Percentiles rank a stretch among this genome's conserved stretches.
Conservation (phyloP, 192 early-diverging fungal genomes). For the Gonapodya sp. region DNA sequence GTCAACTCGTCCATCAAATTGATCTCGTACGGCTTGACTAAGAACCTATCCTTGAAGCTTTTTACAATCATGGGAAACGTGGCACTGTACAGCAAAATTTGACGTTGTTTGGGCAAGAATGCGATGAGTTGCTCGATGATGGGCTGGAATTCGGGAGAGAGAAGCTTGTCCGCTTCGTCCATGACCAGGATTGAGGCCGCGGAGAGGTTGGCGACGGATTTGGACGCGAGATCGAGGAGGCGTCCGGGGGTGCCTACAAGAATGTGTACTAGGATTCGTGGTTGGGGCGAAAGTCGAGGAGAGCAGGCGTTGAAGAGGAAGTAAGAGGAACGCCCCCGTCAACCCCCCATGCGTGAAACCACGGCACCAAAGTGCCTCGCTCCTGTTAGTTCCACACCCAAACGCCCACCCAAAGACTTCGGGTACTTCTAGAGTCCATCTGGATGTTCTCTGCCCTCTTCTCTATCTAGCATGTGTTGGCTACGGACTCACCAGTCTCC, state of each 20-base stretch:
- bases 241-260: constrained; percentile 96
- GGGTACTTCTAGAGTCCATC: too few relatives aligned
- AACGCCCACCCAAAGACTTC: too few relatives aligned
- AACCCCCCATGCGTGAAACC: not conserved
- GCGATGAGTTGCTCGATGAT: constrained; percentile 94
- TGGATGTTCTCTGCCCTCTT: too few relatives aligned
- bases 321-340: too few relatives aligned
- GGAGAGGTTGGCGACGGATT: constrained; percentile 84
- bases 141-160: constrained; percentile 90
- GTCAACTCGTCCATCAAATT: constrained; percentile 99
- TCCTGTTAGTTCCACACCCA: not conserved
- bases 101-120: constrained; percentile 73
- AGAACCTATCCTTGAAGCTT: constrained; percentile 92
- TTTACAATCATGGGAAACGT: constrained; percentile 99
- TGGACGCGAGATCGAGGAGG: constrained; percentile 91
- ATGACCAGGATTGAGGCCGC: constrained; percentile 88
- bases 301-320: not conserved
- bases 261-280: constrained; percentile 63
- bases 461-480: too few relatives aligned
- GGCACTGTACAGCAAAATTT: constrained; percentile 94
- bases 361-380: constrained; percentile 11
- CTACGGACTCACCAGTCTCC: constrained; percentile 47
- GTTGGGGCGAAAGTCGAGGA: not conserved
- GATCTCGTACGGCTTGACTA: constrained; percentile 95
- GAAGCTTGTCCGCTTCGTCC: constrained; percentile 98